These are phyloP conservation scores for Chaetomium fimeti DNA, from an alignment of 495 filamentous ascomycete species.

Conservation along the genomic window DNA sequence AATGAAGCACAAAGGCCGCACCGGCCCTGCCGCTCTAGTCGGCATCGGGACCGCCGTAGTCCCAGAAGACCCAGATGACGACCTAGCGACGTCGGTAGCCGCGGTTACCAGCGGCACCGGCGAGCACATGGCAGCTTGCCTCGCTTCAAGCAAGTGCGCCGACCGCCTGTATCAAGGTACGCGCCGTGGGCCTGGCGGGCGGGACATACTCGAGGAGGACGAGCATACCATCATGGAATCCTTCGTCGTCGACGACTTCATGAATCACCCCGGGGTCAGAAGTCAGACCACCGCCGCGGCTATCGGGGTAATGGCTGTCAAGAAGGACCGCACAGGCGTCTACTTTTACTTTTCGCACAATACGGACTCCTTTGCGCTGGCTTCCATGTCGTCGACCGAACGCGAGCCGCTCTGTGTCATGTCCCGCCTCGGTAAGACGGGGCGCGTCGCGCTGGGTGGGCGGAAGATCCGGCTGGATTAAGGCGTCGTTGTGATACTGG, in stretches of 20 bases:
- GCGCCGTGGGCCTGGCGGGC: slow-evolving; percentile 57
- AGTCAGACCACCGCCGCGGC: slow-evolving; percentile 69
- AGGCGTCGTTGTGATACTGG: neutral
- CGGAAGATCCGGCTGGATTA: slow-evolving; percentile 46
- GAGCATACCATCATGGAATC: slow-evolving; percentile 70
- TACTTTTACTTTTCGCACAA: slow-evolving; percentile 88
- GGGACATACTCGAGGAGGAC: slow-evolving; percentile 56
- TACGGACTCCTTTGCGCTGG: slow-evolving; percentile 85
- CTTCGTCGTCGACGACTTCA: slow-evolving; percentile 78
- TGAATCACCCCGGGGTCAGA: slow-evolving; percentile 73
- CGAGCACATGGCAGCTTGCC: slow-evolving; percentile 92
- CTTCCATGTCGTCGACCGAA: slow-evolving; percentile 80
- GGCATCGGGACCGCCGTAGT: slow-evolving; percentile 86
- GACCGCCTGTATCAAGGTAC: slow-evolving; percentile 69
- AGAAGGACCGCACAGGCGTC: slow-evolving; percentile 67
- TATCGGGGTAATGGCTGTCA: slow-evolving; percentile 80
- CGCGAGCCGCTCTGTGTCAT: slow-evolving; percentile 71
- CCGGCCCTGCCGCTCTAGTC: slow-evolving; percentile 89
- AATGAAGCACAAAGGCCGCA: slow-evolving; percentile 89
- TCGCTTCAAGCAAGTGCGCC: slow-evolving; percentile 76
- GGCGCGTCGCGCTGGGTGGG: slow-evolving; percentile 48
- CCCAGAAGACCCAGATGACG: slow-evolving; percentile 58
- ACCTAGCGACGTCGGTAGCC: slow-evolving; percentile 63
- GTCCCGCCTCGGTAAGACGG: slow-evolving; percentile 60
- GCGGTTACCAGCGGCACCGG: slow-evolving; percentile 89